Percentiles rank a stretch among this genome's conserved stretches.
Evolutionary conservation across 306 rosid genomes (phyloP).

Genomic region (Vigna reflexopilosa): DNA sequence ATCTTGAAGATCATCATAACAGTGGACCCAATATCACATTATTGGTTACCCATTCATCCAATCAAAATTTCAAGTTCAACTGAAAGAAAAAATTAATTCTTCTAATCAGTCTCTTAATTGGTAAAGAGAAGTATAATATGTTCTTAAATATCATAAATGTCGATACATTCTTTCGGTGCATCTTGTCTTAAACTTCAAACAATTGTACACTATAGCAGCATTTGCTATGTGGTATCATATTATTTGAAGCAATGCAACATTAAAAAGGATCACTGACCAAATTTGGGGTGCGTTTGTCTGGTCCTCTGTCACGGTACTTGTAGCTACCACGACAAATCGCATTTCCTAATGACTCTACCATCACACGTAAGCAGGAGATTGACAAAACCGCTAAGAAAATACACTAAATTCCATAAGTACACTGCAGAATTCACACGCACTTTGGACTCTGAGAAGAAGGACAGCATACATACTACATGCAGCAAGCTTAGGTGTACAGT

Average conservation of each 20-base stretch:
- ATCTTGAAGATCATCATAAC: conserved; percentile 16
- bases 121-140: neutral
- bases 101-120: neutral
- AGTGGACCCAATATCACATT: neutral
- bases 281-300: conserved; percentile 17
- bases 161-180: neutral
- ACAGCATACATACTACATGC: neutral
- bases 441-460: neutral
- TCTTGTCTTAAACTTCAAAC: neutral
- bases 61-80: neutral
- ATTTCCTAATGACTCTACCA: neutral
- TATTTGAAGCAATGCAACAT: neutral
- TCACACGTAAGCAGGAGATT: conserved; percentile 5
- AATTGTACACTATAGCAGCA: neutral
- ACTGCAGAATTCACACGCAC: neutral
- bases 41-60: neutral
- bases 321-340: neutral
- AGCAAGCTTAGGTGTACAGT: neutral
- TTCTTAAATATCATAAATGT: neutral
- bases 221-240: neutral
- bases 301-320: neutral
- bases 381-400: conserved; percentile 10
- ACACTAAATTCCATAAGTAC: conserved; percentile 15
- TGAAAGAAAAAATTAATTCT: neutral
- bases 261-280: conserved; percentile 9